Evolutionary conservation across 2,329 filamentous ascomycete species (phyloP).

Genomic region (Coleophoma cylindrospora): DNA sequence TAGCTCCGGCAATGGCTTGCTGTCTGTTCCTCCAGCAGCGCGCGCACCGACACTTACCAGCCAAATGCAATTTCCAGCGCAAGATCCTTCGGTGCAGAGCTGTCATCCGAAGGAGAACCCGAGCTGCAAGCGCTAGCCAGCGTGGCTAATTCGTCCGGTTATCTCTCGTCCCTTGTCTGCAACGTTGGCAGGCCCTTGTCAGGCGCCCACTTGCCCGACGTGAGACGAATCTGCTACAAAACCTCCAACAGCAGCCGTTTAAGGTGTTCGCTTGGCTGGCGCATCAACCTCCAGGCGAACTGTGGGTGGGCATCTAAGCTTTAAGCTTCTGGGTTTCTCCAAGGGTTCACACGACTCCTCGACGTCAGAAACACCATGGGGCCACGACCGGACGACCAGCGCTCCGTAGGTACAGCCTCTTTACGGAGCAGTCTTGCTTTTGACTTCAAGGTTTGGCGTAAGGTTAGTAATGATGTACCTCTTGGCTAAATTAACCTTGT

Average conservation of each 20-base stretch:
- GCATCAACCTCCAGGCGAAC: conserved; percentile 8
- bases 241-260: conserved; percentile 11
- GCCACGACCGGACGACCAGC: conserved; percentile 17
- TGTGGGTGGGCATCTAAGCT: conserved; percentile 7
- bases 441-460: too few relatives aligned
- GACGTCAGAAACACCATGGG: conserved; percentile 15
- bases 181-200: conserved; percentile 2
- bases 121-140: neutral
- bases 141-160: too few relatives aligned
- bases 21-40: too few relatives aligned
- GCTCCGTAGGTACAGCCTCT: conserved; percentile 16
- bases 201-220: conserved; percentile 5
- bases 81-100: neutral
- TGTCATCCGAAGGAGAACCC: conserved; percentile 1
- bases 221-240: conserved; percentile 24
- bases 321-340: neutral
- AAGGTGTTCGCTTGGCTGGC: conserved; percentile 12
- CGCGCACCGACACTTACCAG: too few relatives aligned
- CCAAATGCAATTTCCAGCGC: too few relatives aligned
- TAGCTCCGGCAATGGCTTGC: too few relatives aligned
- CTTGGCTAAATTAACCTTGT: neutral
- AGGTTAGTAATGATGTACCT: neutral
- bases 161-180: too few relatives aligned
- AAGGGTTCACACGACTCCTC: neutral
- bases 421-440: conserved; percentile 10